phyloP scores from a whole-genome alignment of 352 stramenopile genomes.

The Phytopythium sindhum region DNA sequence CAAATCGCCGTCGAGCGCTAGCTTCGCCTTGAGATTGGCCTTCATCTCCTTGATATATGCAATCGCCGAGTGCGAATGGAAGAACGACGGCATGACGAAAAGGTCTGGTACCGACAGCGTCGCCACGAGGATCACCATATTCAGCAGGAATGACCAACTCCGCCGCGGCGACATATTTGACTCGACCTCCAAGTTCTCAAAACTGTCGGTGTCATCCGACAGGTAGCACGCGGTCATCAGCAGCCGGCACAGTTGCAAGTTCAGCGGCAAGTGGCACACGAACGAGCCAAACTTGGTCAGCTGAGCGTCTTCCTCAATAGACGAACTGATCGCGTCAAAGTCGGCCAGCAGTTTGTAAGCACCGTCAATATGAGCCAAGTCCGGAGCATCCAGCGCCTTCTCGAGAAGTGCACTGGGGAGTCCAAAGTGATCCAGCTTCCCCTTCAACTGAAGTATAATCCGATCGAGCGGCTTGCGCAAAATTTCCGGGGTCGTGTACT shows the following conservation, averaged over 20 bases:
- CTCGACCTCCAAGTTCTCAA: not conserved
- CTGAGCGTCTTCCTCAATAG: constrained; percentile 43
- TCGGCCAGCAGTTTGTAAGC: constrained; percentile 74
- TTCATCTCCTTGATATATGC: constrained; percentile 80
- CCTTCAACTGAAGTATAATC: constrained; percentile 77
- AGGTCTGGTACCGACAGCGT: constrained; percentile 68
- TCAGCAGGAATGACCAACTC: constrained; percentile 40
- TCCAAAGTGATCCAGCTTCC: constrained; percentile 64
- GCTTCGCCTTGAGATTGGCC: constrained; percentile 60
- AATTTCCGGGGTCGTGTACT: constrained; percentile 81
- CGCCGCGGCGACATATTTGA: constrained; percentile 10
- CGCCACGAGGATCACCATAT: constrained; percentile 64
- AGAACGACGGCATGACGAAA: constrained; percentile 79
- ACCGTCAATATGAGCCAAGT: constrained; percentile 65
- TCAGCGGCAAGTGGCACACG: constrained; percentile 76
- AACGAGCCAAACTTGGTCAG: constrained; percentile 80
- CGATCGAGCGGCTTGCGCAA: constrained; percentile 80
- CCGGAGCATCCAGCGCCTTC: constrained; percentile 63
- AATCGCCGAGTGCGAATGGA: constrained; percentile 56
- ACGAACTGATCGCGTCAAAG: constrained; percentile 65
- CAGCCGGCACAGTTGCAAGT: constrained; percentile 67
- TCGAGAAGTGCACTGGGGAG: constrained; percentile 62
- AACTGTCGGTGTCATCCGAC: constrained; percentile 19
- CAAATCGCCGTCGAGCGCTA: constrained; percentile 48
- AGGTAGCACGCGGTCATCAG: constrained; percentile 61